phyloP scores from a whole-genome alignment of 495 filamentous ascomycete species.

The Elasticomyces elasticus region DNA sequence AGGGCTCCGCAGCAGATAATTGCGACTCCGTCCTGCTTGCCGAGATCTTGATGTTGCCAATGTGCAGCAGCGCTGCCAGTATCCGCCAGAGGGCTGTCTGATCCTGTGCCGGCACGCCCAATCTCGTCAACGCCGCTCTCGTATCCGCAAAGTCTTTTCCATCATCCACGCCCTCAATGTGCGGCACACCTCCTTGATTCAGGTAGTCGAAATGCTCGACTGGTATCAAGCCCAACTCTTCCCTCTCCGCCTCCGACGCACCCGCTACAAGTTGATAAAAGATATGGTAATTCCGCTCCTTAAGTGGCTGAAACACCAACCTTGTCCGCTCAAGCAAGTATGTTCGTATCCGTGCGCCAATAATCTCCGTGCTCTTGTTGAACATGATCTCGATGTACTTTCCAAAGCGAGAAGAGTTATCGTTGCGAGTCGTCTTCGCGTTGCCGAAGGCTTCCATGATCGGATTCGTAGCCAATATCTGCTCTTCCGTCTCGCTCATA shows the following conservation, averaged over 20 bases:
- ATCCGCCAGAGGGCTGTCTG: slow-evolving; percentile 85
- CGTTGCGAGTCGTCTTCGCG: slow-evolving; percentile 96
- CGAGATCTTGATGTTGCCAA: slow-evolving; percentile 92
- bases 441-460: slow-evolving; percentile 99
- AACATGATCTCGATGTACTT: slow-evolving; percentile 99
- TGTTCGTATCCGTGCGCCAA: slow-evolving; percentile 91
- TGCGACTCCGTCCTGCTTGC: slow-evolving; percentile 80
- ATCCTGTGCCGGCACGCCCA: slow-evolving; percentile 64
- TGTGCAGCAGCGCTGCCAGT: slow-evolving; percentile 82
- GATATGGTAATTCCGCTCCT: slow-evolving; percentile 97
- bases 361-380: slow-evolving; percentile 87
- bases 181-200: slow-evolving; percentile 85
- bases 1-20: slow-evolving; percentile 68
- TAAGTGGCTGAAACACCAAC: slow-evolving; percentile 95
- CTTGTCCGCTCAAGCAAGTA: slow-evolving; percentile 93
- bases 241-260: slow-evolving; percentile 71
- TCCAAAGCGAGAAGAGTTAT: slow-evolving; percentile 97
- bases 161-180: slow-evolving; percentile 93
- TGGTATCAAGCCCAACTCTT: slow-evolving; percentile 63
- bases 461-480: slow-evolving; percentile 94
- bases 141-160: slow-evolving; percentile 86
- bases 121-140: slow-evolving; percentile 71
- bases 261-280: slow-evolving; percentile 98
- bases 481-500: slow-evolving; percentile 98
- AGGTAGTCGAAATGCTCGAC: slow-evolving; percentile 91